phyloP scores from a whole-genome alignment of 176 grass and related monocot genomes.

The Rhynchospora pubera region DNA sequence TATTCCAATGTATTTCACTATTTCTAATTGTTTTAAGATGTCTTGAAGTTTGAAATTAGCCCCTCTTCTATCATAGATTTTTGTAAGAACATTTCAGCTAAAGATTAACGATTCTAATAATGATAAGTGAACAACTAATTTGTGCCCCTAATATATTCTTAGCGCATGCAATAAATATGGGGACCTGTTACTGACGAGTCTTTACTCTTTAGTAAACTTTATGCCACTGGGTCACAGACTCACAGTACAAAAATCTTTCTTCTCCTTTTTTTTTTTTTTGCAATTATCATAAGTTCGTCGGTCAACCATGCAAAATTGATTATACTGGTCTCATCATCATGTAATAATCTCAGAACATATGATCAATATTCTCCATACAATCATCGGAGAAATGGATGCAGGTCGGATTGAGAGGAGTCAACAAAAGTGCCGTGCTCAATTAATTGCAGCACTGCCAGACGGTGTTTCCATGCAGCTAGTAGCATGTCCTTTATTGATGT shows the following conservation, averaged over 20 bases:
- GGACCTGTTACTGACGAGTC: not conserved
- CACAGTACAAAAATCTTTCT: not conserved
- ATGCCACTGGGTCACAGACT: not conserved
- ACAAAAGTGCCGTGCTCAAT: not conserved
- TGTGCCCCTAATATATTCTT: not conserved
- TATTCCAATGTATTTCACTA: slow-evolving; percentile 22
- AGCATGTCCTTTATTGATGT: not conserved
- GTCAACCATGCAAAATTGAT: too few species aligned
- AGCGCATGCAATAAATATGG: not conserved
- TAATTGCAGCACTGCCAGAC: not conserved
- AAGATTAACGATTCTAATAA: not conserved
- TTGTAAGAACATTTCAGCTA: not conserved
- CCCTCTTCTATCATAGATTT: not conserved
- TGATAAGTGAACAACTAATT: not conserved
- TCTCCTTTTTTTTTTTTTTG: too few species aligned
- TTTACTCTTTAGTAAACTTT: not conserved
- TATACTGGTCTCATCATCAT: too few species aligned
- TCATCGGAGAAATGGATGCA: too few species aligned
- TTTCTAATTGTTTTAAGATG: not conserved
- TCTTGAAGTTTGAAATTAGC: not conserved
- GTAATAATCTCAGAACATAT: too few species aligned
- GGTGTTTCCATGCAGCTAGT: not conserved
- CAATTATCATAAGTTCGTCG: too few species aligned
- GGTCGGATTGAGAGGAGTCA: too few species aligned
- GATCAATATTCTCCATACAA: too few species aligned